Base-by-base conservation (phyloP, 2,329 filamentous ascomycete genomes). In the Furcasterigmium sp. region DNA sequence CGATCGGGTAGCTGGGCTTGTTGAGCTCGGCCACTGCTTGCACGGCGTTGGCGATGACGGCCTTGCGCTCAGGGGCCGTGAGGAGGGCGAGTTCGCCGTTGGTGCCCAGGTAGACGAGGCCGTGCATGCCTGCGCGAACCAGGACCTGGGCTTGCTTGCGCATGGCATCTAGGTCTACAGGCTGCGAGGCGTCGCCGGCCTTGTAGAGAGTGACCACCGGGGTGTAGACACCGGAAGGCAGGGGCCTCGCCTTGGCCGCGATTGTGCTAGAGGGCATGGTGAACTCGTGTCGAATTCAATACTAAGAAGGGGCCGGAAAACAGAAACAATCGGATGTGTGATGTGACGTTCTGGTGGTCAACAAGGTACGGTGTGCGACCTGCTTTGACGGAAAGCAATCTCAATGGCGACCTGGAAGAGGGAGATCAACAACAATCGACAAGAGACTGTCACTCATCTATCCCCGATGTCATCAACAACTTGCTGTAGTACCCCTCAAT, bases 201-300 rank as follows among this genome's bases (percentile, higher is more conserved):
- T 69, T 65, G 56, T 71, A 74, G 3, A 73, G 52, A 0, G 70
- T 71, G 20, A 73, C 58, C 3, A 73, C 68, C 0, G 71, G 70
- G 23, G 66, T 69, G 51, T 70, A 73, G 18, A 73, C 64, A 13
- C 70, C 70, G 0, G 54, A 53, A 0, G 70, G 69, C 3, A 73
- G 56, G 4, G 61, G 59, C 37, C 55, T 60, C 2, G 58, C 52
- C 47, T 70, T 72, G 10, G 54, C 21, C 11, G 61, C 52, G 23
- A 65, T 59, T 1, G 43, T 59, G 37, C 54, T 60, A 34, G 38
- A 48, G 15, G 56, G 48, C 58, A 61, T 61, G 21, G 26, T 50
- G 46, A 28, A 19, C 34, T 40, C 36, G 3, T 3, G 32, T n/a
- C n/a, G n/a, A n/a, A n/a, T n/a, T n/a, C n/a, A n/a, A n/a, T n/a